These are phyloP conservation scores for Coemansia sp. DNA, from an alignment of 192 early-diverging fungal species.

Conservation along the genomic window DNA sequence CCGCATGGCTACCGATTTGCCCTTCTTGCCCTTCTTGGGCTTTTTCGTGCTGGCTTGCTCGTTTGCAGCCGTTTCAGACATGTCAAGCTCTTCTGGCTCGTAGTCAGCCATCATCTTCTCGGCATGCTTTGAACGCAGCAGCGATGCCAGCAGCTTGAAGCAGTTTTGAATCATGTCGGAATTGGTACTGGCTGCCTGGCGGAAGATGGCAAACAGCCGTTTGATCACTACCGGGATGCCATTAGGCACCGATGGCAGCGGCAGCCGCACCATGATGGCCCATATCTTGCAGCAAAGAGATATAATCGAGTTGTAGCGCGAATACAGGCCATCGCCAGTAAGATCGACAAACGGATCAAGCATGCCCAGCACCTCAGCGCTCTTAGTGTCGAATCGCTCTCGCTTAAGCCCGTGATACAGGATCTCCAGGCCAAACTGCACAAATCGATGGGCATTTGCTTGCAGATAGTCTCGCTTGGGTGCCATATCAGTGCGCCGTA, in stretches of 20 bases:
- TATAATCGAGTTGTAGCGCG: constrained; percentile 70
- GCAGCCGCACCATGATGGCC: constrained; percentile 64
- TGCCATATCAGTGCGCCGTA: constrained; percentile 58
- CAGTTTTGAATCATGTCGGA: constrained; percentile 72
- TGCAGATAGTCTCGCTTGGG: constrained; percentile 74
- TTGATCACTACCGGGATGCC: constrained; percentile 73
- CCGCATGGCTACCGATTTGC: not conserved
- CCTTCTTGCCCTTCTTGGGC: constrained; percentile 15
- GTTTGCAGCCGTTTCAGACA: not conserved
- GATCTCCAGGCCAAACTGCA: constrained; percentile 89
- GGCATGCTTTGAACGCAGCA: constrained; percentile 73
- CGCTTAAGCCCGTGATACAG: constrained; percentile 68
- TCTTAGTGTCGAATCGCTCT: constrained; percentile 57
- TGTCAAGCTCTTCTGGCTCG: constrained; percentile 16
- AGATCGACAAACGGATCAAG: constrained; percentile 79
- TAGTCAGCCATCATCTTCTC: constrained; percentile 59
- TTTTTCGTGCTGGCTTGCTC: constrained; percentile 7
- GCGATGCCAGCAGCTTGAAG: constrained; percentile 77
- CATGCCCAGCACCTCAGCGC: constrained; percentile 61
- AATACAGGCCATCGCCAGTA: constrained; percentile 80
- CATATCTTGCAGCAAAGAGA: constrained; percentile 71
- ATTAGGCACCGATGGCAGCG: constrained; percentile 66
- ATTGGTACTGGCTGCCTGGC: constrained; percentile 59
- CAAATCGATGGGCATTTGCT: constrained; percentile 86
- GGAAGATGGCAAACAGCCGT: constrained; percentile 74